A percentile compares a stretch with the other conserved stretches of the same genome.
Conservation (phyloP, 768 basidiomycete genomes). For the Leccinum rimulosum region DNA sequence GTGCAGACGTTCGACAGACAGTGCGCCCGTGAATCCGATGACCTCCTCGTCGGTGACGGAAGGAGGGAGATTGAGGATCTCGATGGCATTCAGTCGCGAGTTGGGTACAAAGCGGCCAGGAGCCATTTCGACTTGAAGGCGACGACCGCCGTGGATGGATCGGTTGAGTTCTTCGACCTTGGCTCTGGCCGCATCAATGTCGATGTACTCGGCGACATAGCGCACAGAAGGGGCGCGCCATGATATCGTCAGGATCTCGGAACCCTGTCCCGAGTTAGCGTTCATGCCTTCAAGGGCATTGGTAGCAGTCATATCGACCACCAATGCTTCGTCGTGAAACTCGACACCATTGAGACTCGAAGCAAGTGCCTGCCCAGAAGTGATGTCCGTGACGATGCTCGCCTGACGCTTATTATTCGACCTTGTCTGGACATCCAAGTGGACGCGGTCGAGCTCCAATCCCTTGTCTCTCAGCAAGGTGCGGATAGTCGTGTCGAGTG, state of each 20-base stretch:
- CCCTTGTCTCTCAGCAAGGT: slow-evolving; percentile 45
- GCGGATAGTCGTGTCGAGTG: slow-evolving; percentile 40
- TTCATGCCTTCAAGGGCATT: slow-evolving; percentile 43
- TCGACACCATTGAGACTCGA: slow-evolving; percentile 46
- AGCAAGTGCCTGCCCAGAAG: slow-evolving; percentile 41
- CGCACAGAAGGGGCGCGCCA: slow-evolving; percentile 24
- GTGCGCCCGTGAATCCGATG: slow-evolving; percentile 32
- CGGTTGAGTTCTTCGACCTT: no score
- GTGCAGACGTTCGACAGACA: slow-evolving; percentile 23
- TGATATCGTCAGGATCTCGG: slow-evolving; percentile 44
- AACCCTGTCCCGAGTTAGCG: slow-evolving; percentile 28
- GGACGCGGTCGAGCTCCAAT: slow-evolving; percentile 34
- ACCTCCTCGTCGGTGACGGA: slow-evolving; percentile 25
- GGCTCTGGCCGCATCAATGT: slow-evolving; percentile 12
- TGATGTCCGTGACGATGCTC: slow-evolving; percentile 41
- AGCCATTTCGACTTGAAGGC: not conserved
- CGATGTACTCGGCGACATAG: slow-evolving; percentile 44
- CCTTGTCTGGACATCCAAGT: slow-evolving; percentile 32
- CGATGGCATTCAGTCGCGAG: slow-evolving; percentile 37
- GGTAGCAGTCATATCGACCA: slow-evolving; percentile 42
- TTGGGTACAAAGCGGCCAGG: slow-evolving; percentile 23
- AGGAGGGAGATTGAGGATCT: slow-evolving; percentile 41
- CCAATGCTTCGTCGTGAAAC: slow-evolving; percentile 42
- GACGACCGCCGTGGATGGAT: no score
- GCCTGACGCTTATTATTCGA: slow-evolving; percentile 37